These are phyloP conservation scores for Arthromyces matolae DNA, from an alignment of 768 basidiomycete genomes.

Conservation along the genomic window DNA sequence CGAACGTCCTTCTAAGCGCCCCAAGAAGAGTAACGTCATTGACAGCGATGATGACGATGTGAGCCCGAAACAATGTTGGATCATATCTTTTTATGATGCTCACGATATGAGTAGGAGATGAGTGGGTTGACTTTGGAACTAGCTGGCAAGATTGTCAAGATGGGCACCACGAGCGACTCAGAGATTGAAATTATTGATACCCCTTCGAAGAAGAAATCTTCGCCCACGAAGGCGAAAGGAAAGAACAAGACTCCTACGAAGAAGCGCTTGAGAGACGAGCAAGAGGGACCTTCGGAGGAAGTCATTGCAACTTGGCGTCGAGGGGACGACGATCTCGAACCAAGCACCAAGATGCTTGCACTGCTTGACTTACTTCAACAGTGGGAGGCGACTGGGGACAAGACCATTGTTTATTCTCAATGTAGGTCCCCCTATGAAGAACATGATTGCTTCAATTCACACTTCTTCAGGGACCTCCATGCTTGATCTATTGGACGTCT, in stretches of 20 bases:
- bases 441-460: no score
- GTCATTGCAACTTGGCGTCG: conserved; percentile 53
- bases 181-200: conserved; percentile 21
- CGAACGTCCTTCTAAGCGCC: conserved; percentile 29
- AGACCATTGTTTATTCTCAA: conserved; percentile 69
- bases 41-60: conserved; percentile 17
- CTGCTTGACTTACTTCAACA: conserved; percentile 54
- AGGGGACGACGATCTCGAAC: conserved; percentile 59
- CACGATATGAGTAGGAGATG: conserved; percentile 12
- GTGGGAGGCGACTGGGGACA: conserved; percentile 59
- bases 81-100: not conserved
- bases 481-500: conserved; percentile 60
- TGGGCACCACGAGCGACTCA: conserved; percentile 21
- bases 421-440: no score
- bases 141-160: conserved; percentile 13
- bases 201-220: not conserved
- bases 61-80: not conserved
- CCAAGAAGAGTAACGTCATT: conserved; percentile 21
- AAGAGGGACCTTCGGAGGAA: conserved; percentile 36
- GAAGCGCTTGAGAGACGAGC: conserved; percentile 16
- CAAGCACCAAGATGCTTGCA: conserved; percentile 65
- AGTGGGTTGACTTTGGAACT: conserved; percentile 30
- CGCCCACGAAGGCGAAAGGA: conserved; percentile 25
- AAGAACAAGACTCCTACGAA: conserved; percentile 14
- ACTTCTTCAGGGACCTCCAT: conserved; percentile 78